Evolutionary conservation across 768 basidiomycete species (phyloP).

Genomic region (Suillus cothurnatus): DNA sequence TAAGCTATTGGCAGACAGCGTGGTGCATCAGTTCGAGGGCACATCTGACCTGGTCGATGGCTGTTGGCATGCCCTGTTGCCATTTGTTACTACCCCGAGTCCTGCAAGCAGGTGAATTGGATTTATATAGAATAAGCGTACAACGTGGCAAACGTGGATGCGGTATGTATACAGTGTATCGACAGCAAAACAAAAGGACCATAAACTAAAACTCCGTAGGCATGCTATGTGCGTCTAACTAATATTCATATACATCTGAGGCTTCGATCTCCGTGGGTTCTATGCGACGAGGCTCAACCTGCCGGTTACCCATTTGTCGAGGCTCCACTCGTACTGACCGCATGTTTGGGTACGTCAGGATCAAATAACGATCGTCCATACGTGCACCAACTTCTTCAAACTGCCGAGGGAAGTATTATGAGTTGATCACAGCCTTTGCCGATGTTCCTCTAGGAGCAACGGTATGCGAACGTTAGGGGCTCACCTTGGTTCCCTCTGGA

Average conservation of each 20-base stretch:
- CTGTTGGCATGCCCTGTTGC: neutral
- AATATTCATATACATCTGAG: slow-evolving; percentile 34
- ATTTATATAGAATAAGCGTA: neutral
- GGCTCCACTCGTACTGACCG: slow-evolving; percentile 38
- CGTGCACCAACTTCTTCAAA: slow-evolving; percentile 75
- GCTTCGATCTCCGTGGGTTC: slow-evolving; percentile 36
- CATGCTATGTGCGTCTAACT: slow-evolving; percentile 18
- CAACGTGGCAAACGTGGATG: slow-evolving; percentile 6
- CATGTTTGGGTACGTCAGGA: slow-evolving; percentile 62
- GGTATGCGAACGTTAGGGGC: slow-evolving; percentile 18
- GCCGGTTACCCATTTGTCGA: slow-evolving; percentile 24
- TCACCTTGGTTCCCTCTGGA: slow-evolving; percentile 72
- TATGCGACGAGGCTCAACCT: slow-evolving; percentile 32
- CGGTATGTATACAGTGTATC: slow-evolving; percentile 13
- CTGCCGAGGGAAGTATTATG: slow-evolving; percentile 35
- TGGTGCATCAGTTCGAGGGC: neutral
- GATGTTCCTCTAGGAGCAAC: slow-evolving; percentile 1
- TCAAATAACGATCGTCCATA: slow-evolving; percentile 61
- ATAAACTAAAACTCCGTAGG: slow-evolving; percentile 12
- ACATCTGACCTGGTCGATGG: neutral
- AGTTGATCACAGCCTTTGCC: slow-evolving; percentile 7
- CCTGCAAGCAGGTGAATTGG: neutral
- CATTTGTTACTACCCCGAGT: neutral
- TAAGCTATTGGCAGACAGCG: neutral
- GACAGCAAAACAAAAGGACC: slow-evolving; percentile 13